Evolutionary conservation across 2,329 filamentous ascomycete genomes (phyloP).

Genomic region (Trichophyton schoenleinii): DNA sequence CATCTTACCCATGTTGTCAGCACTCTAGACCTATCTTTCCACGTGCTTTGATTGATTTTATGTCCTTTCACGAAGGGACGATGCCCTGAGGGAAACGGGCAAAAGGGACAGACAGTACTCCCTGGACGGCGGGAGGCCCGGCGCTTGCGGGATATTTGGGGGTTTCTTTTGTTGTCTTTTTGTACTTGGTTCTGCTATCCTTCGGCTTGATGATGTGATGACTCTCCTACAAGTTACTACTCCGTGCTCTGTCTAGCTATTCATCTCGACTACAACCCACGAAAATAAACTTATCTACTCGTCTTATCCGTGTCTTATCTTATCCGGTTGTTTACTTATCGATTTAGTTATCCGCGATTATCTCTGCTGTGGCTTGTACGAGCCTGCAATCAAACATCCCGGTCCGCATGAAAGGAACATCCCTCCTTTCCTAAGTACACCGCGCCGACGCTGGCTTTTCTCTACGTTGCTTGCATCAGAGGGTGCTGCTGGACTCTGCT

Average conservation of each 20-base stretch:
- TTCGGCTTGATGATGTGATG: not conserved
- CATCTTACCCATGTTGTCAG: conserved; percentile 4
- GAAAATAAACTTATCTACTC: not conserved
- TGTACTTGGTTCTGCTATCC: not conserved
- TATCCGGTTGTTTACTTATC: too few relatives aligned
- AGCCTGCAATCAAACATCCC: too few relatives aligned
- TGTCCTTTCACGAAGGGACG: not conserved
- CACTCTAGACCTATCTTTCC: not conserved
- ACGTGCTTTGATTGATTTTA: not conserved
- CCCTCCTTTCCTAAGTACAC: too few relatives aligned
- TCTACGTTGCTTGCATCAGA: too few relatives aligned
- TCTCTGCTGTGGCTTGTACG: too few relatives aligned
- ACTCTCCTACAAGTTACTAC: not conserved
- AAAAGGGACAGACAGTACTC: not conserved
- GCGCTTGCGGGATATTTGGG: not conserved
- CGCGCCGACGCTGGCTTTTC: too few relatives aligned
- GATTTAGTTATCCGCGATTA: too few relatives aligned
- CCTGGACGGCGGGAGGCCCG: not conserved
- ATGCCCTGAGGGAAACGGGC: not conserved
- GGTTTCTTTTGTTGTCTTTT: not conserved
- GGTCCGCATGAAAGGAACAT: too few relatives aligned
- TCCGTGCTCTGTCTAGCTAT: not conserved
- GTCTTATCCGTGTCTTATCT: not conserved
- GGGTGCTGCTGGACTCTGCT: too few relatives aligned
- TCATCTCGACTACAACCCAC: not conserved